Conservation (phyloP, 768 basidiomycete genomes). For the Candolleomyces aberdarensis region DNA sequence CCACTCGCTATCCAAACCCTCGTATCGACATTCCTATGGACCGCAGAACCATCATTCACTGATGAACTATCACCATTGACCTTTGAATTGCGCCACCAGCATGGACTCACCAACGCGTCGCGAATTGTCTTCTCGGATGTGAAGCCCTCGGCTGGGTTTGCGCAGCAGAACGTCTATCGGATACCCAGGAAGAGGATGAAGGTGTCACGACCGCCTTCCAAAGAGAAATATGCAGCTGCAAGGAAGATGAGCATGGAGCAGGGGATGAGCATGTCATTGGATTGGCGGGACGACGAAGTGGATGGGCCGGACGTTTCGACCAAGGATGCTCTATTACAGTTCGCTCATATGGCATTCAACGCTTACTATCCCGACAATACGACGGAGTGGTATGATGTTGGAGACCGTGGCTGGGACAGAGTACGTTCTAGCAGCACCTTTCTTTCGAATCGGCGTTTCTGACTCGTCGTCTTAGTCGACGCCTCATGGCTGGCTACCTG, state of each 20-base stretch:
- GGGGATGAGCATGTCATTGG: slow-evolving; percentile 31
- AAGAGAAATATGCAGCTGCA: slow-evolving; percentile 33
- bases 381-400: slow-evolving; percentile 69
- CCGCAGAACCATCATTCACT: slow-evolving; percentile 24
- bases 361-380: slow-evolving; percentile 61
- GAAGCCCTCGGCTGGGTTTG: slow-evolving; percentile 20
- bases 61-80: slow-evolving; percentile 27
- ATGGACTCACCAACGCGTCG: slow-evolving; percentile 52
- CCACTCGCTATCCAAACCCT: slow-evolving; percentile 40
- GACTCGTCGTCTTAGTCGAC: slow-evolving; percentile 37
- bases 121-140: slow-evolving; percentile 60
- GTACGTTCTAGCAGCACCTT: slow-evolving; percentile 29
- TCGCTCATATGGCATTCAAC: slow-evolving; percentile 90
- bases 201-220: slow-evolving; percentile 48
- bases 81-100: slow-evolving; percentile 66
- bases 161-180: slow-evolving; percentile 32
- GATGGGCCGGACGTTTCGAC: slow-evolving; percentile 69
- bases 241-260: slow-evolving; percentile 32
- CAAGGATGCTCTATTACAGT: slow-evolving; percentile 64
- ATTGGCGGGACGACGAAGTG: slow-evolving; percentile 68
- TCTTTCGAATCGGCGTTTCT: background rate
- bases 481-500: slow-evolving; percentile 89
- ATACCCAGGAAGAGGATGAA: slow-evolving; percentile 37
- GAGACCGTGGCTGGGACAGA: slow-evolving; percentile 53
- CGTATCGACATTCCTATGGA: slow-evolving; percentile 41